Percentiles rank a stretch among this genome's conserved stretches.
These are phyloP conservation scores for Letharia columbiana DNA, from an alignment of 495 filamentous ascomycete genomes.

Conservation along the genomic window DNA sequence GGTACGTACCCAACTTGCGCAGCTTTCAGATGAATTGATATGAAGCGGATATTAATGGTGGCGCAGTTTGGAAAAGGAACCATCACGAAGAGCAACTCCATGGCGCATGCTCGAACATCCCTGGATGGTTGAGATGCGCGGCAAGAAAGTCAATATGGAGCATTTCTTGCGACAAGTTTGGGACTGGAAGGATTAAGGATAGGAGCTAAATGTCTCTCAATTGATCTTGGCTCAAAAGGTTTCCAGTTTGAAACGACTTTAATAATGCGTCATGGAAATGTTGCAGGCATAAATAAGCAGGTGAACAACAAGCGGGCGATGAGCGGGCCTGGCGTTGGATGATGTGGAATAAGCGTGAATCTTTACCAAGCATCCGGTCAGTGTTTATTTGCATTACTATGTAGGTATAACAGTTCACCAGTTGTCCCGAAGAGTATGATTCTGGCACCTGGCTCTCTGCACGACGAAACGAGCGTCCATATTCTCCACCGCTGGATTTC, in stretches of 20 bases:
- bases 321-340: neutral
- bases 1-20: conserved; percentile 53
- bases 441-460: neutral
- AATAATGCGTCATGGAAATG: neutral
- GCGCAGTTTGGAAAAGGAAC: conserved; percentile 85
- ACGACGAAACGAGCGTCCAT: neutral
- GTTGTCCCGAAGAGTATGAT: neutral
- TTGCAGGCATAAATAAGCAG: neutral
- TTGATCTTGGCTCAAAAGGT: neutral
- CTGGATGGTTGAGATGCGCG: conserved; percentile 93
- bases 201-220: neutral
- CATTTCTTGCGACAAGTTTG: conserved; percentile 87
- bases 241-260: neutral
- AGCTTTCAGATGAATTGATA: neutral
- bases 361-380: neutral
- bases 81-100: conserved; percentile 72
- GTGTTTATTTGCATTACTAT: neutral
- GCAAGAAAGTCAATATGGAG: conserved; percentile 93
- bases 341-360: neutral
- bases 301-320: neutral
- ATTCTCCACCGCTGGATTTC: neutral
- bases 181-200: conserved; percentile 66
- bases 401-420: neutral
- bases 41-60: conserved; percentile 9
- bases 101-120: conserved; percentile 99